These are phyloP conservation scores for Eimeria nieschulzi DNA, from an alignment of 169 alveolate species.

Conservation along the genomic window DNA sequence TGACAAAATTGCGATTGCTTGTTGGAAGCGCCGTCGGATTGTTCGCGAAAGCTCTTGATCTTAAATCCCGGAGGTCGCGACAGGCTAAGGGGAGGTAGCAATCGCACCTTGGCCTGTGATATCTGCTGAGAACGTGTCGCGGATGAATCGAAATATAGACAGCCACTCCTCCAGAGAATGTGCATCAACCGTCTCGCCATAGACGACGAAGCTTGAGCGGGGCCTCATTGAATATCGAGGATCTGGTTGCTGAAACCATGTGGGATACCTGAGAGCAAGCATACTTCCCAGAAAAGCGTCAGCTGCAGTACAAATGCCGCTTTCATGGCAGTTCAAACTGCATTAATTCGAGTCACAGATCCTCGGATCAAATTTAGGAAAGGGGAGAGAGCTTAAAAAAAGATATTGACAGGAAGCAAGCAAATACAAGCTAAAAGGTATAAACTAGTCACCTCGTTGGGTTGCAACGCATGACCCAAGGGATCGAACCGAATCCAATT, in stretches of 20 bases:
- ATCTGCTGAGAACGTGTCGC: constrained; percentile 20
- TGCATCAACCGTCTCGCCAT: constrained; percentile 32
- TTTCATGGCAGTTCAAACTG: too few species aligned
- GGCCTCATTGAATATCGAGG: constrained; percentile 47
- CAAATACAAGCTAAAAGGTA: background rate
- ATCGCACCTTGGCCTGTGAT: background rate
- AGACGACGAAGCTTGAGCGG: constrained; percentile 5
- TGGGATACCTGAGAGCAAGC: constrained; percentile 47
- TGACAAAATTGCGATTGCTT: too few species aligned
- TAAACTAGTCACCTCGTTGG: constrained; percentile 22
- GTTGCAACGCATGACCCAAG: constrained; percentile 69
- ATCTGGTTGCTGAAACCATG: constrained; percentile 58
- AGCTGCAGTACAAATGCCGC: too few species aligned
- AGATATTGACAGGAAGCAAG: background rate
- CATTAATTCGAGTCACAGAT: too few species aligned
- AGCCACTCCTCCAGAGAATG: constrained; percentile 15
- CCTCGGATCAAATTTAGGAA: too few species aligned
- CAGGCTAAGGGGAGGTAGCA: too few species aligned
- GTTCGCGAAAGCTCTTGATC: too few species aligned
- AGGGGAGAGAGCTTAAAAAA: too few species aligned
- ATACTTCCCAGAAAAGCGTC: too few species aligned
- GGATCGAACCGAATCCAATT: constrained; percentile 46
- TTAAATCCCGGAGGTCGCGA: too few species aligned
- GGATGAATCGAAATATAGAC: background rate
- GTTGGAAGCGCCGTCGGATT: too few species aligned